Percentiles rank a stretch among this genome's conserved stretches.
phyloP scores from a whole-genome alignment of 1,139 yeast genomes.

The Geotrichum histeridarum region DNA sequence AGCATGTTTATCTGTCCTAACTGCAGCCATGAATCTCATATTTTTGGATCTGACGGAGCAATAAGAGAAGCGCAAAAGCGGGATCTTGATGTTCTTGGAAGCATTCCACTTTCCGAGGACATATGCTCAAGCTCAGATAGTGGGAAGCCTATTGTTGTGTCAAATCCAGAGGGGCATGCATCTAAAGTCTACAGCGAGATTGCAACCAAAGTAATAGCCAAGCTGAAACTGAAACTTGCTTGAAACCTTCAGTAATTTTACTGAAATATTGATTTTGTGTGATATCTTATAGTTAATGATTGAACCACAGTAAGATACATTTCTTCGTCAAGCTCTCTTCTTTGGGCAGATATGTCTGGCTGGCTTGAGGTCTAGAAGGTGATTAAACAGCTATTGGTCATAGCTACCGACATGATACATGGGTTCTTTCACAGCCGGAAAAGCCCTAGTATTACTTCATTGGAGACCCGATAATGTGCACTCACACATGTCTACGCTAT shows the following conservation, averaged over 20 bases:
- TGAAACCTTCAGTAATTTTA: no score
- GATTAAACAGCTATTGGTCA: no score
- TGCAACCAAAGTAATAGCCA: slow-evolving; percentile 8
- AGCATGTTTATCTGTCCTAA: slow-evolving; percentile 71
- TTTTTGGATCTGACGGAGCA: slow-evolving; percentile 71
- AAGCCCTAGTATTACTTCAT: no score
- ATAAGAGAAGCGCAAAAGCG: slow-evolving; percentile 50
- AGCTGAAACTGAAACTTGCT: not conserved
- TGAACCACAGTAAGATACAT: no score
- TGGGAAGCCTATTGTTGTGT: slow-evolving; percentile 60
- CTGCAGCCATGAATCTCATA: slow-evolving; percentile 66
- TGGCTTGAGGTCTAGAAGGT: no score
- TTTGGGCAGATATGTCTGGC: no score
- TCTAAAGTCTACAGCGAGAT: slow-evolving; percentile 12
- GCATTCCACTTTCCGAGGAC: slow-evolving; percentile 61
- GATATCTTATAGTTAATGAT: not conserved
- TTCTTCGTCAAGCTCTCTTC: no score
- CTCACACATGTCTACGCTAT: no score
- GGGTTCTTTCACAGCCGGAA: no score
- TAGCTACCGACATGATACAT: no score
- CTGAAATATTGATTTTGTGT: not conserved
- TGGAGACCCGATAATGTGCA: no score
- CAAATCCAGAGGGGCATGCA: slow-evolving; percentile 38
- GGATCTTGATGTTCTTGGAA: slow-evolving; percentile 53
- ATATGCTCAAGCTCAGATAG: slow-evolving; percentile 58